Evolutionary conservation across 192 early-diverging fungal species (phyloP), one percentile per base, ranked within the genome.

Genomic region (Chytriomyces hyalinus): DNA sequence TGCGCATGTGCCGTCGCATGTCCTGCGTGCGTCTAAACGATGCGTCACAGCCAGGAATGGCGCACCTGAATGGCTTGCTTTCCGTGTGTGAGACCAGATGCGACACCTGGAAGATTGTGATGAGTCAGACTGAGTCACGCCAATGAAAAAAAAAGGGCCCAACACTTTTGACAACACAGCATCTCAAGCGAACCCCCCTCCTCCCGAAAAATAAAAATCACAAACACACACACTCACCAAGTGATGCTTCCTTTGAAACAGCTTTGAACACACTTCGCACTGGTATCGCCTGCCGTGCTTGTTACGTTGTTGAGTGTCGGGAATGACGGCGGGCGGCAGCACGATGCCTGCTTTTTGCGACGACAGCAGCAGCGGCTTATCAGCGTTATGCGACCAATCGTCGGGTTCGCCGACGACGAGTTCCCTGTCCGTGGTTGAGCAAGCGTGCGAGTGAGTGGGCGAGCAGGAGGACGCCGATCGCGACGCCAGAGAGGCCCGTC

Each of bases 21-120:
- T 73, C 72, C 61, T 73, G 72, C 15, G 13, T 63, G 8, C 72
- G 57, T 44, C 72, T 24, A 59, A 73, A 73, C 17, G 61, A 46
- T 13, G 60, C 26, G 43, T 46, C 11, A 47, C 72, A 73, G 10
- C 72, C 72, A 24, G 17, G n/a, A n/a, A 47, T 61, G 7, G 8
- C n/a, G 17, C 72, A 73, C 2, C 8, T 2, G 57, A 63, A 73
- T 10, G 72, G 72, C 61, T 73, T 73, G 4, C 46, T 61, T 2
- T 46, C 61, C 2, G 60, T 73, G 36, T 73, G 72, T 9, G 59
- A 62, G 6, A 73, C 72, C 4, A 73, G 36, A 45, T 73, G 72
- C 11, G 26, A 44, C 3, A 73, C 72, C 17, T 49, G 72, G 49
- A 57, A 0, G n/a, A 20, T 11, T 57, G 53, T n/a, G 13, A 57